Conservation (phyloP, 768 basidiomycete species). For the Boletales sp. region DNA sequence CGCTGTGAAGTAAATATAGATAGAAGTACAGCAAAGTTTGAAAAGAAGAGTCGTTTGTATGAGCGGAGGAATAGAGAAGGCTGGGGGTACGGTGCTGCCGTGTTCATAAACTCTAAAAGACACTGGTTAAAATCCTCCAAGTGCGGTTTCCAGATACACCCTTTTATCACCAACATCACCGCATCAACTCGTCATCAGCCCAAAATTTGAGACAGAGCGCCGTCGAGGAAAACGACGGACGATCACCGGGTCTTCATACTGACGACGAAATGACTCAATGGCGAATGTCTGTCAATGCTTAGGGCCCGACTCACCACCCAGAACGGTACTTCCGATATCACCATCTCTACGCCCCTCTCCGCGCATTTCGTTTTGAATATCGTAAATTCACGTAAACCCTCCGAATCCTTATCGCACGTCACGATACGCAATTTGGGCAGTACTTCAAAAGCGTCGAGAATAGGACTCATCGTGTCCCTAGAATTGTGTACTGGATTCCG, state of each 20-base stretch:
- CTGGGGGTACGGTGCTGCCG: no score
- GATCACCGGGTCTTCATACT: conserved; percentile 38
- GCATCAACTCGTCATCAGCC: conserved; percentile 24
- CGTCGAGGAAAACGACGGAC: conserved; percentile 34
- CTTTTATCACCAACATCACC: conserved; percentile 1
- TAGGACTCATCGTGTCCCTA: conserved; percentile 19
- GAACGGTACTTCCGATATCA: conserved; percentile 26
- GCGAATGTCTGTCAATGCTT: not conserved
- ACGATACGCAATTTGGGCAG: conserved; percentile 35
- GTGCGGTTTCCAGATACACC: not conserved
- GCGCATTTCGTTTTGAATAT: conserved; percentile 27
- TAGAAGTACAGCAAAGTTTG: no score
- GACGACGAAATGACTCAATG: not conserved
- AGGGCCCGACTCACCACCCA: conserved; percentile 33
- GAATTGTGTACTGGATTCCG: conserved; percentile 20
- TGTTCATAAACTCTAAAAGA: no score
- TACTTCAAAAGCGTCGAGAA: conserved; percentile 30
- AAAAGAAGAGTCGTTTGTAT: no score
- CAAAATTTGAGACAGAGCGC: conserved; percentile 35
- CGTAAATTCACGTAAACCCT: conserved; percentile 19
- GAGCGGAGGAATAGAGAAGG: no score
- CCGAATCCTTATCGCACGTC: conserved; percentile 31
- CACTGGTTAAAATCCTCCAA: no score
- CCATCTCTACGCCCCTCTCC: conserved; percentile 27
- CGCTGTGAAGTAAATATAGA: no score